Conservation (phyloP, 1,284 basidiomycete genomes). For the Flammula alnicola region DNA sequence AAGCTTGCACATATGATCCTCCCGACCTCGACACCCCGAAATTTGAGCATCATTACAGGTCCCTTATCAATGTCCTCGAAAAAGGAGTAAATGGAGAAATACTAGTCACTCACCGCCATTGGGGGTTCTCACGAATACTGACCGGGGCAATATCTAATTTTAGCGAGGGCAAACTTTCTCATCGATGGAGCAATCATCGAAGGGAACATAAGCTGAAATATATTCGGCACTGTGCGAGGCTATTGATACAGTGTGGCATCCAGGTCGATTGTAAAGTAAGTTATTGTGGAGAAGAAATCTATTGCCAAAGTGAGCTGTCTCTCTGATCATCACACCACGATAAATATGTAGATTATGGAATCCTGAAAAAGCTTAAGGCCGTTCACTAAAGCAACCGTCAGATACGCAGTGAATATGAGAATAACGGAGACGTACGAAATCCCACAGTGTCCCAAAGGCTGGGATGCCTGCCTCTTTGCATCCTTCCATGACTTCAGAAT, state of each 20-base stretch:
- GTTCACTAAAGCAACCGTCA: slow-evolving; percentile 26
- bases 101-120: neutral
- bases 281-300: slow-evolving; percentile 27
- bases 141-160: slow-evolving; percentile 11
- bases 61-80: neutral
- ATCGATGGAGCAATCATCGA: slow-evolving; percentile 9
- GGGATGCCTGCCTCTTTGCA: slow-evolving; percentile 76
- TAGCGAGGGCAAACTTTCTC: slow-evolving; percentile 1
- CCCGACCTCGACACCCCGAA: neutral
- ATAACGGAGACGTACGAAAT: slow-evolving; percentile 56
- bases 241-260: slow-evolving; percentile 34
- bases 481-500: slow-evolving; percentile 77
- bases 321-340: slow-evolving; percentile 24
- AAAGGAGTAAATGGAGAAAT: neutral
- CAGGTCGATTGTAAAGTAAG: slow-evolving; percentile 27
- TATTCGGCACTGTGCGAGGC: slow-evolving; percentile 29
- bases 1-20: slow-evolving; percentile 7
- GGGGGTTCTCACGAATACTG: slow-evolving; percentile 5
- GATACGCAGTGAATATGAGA: slow-evolving; percentile 14
- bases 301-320: slow-evolving; percentile 28
- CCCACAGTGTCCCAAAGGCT: slow-evolving; percentile 74
- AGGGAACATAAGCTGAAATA: slow-evolving; percentile 17
- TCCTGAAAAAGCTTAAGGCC: slow-evolving; percentile 19
- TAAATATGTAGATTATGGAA: slow-evolving; percentile 21
- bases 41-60: neutral